phyloP scores from a whole-genome alignment of 106 monocot species.

The Ottelia alismoides region DNA sequence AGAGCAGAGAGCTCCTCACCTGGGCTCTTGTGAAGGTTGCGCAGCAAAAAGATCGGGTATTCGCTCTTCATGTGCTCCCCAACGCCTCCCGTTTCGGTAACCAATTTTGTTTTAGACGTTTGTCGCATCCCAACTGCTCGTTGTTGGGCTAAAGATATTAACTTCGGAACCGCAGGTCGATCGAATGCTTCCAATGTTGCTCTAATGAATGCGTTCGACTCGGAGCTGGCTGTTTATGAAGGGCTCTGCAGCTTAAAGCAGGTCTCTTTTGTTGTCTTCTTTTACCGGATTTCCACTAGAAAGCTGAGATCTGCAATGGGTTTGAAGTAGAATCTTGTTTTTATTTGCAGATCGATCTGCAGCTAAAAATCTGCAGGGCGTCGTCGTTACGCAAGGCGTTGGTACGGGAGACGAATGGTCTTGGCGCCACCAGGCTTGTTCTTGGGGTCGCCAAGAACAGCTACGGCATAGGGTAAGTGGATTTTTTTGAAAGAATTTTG shows the following conservation, averaged over 20 bases:
- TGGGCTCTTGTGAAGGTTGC: constrained; percentile 65
- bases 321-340: background rate
- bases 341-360: constrained; percentile 28
- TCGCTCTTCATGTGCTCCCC: constrained; percentile 38
- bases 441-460: constrained; percentile 23
- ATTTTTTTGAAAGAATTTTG: no score
- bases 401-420: constrained; percentile 18
- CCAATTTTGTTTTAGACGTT: no score
- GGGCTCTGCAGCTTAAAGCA: constrained; percentile 66
- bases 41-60: constrained; percentile 25
- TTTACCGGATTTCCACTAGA: no score
- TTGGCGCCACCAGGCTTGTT: constrained; percentile 22
- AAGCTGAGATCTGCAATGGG: background rate
- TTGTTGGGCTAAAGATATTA: no score
- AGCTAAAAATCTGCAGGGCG: constrained; percentile 34
- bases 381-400: constrained; percentile 26
- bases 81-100: constrained; percentile 8
- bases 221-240: constrained; percentile 42
- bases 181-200: no score
- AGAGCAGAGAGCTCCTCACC: constrained; percentile 47
- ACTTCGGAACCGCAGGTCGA: no score
- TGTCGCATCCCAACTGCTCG: no score
- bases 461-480: no score
- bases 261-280: no score
- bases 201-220: constrained; percentile 34